Evolutionary conservation across 2,329 filamentous ascomycete species (phyloP), one percentile per base, ranked within the genome.

Genomic region (Nemania sp.): DNA sequence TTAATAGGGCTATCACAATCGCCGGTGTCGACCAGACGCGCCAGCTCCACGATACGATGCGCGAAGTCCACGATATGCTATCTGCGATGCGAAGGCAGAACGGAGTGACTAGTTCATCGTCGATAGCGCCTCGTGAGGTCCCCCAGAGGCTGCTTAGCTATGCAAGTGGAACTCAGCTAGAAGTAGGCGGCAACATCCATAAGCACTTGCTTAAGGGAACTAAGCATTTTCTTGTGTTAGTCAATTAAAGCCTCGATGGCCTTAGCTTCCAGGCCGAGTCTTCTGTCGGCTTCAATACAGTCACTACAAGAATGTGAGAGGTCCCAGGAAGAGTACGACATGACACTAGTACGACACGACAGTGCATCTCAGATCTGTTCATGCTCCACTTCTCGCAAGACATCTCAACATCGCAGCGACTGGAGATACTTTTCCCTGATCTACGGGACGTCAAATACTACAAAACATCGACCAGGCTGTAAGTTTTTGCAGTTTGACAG

Each of bases 231-330:
- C 6, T 5, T 47, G 9, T 34, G 21, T 15, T 46, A 61, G 59
- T 53, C 59, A 46, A 25, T 57, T 11, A 25, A 57, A 42, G 12
- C 34, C 1, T 47, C 47, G 6, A 29, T n/a, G 15, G 21, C 13
- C 5, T n/a, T 59, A 1, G 29, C 15, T 53, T 57, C 47, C 21
- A 51, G 50, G 46, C 34, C 46, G 32, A 56, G 51, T n/a, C 48
- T 61, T 49, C 17, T 61, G 43, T 61, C 59, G 3, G 45, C 34
- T 2, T 53, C 59, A n/a, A 57, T 57, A 0, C 35, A 53, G 21
- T 13, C 35, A 21, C 1, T 61, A n/a, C n/a, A n/a, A n/a, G n/a
- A n/a, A n/a, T n/a, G n/a, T n/a, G n/a, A n/a, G n/a, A n/a, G n/a
- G n/a, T n/a, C n/a, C n/a, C n/a, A n/a, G 21, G 32, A 18, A 2